Evolutionary conservation across 176 grass and related monocot genomes (phyloP), one percentile per base, ranked within the genome.

Genomic region (Otatea glauca): DNA sequence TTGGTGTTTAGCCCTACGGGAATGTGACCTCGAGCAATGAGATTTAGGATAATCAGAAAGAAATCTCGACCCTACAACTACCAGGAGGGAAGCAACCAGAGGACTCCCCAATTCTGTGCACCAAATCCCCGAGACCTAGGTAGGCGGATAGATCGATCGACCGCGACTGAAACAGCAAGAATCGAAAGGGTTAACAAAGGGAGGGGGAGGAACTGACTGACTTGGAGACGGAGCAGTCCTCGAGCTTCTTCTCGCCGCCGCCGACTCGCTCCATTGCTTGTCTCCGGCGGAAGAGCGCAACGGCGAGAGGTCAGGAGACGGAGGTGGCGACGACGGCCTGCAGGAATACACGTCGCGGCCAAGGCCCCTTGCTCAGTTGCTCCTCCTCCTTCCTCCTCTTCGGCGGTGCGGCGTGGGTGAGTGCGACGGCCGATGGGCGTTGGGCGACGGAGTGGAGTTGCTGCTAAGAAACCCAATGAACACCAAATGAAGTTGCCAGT

Each of bases 181-280:
- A 35, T 72, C 9, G 4, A 20, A n/a, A 49, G 6, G 27, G 21
- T 16, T 1, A 17, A 5, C 34, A 56, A 0, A 74, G 53, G 32
- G 13, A 1, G 3, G 77, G 78, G 58, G 79, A 72, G 68, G 68
- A 41, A 58, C 29, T 43, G 47, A 89, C 90, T 85, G 48, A 98
- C 96, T 98, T 98, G 25, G 96, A 43, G 51, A 98, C 93, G 12
- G 93, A 80, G 88, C 96, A 98, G 56, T 98, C 96, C 84, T 93
- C 96, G n/a, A 98, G 90, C 5, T 98, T 91, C 96, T 98, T 98
- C 80, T 90, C 91, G 44, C 87, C 85, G 51, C 90, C 66, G 42
- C 89, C 91, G 65, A 88, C 73, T 38, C 87, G 74, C 12, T 90
- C 89, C 89, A 90, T 90, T 8, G 71, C 70, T n/a, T 1, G 17